Evolutionary conservation across 1,284 basidiomycete species (phyloP), one percentile per base, ranked within the genome.

Genomic region (Cronartium ribicola): DNA sequence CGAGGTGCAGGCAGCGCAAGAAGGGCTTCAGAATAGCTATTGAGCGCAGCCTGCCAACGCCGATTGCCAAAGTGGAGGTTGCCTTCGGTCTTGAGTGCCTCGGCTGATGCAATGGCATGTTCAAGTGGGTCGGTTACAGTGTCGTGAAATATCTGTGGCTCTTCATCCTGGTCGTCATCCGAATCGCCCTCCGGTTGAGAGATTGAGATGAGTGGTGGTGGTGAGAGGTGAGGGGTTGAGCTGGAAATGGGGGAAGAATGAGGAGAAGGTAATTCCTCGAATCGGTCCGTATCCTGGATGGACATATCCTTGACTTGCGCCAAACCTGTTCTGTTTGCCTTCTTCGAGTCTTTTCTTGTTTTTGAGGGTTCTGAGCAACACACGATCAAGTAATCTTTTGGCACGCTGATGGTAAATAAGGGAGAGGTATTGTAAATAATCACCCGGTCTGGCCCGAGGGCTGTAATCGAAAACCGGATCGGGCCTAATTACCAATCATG

Each of bases 51-150:
- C 8, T 61, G 40, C 71, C 71, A 74, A 43, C 29, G 11, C 22
- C 66, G 39, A 10, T 51, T n/a, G 20, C 17, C 37, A 48, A 74
- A 74, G 1, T 61, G 55, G 0, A 20, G 4, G 20, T 74, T 74
- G 3, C 64, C 71, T 7, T 39, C 7, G 46, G 64, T 41, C 59
- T 74, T 74, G 55, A 67, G 65, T 67, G 48, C 6, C 17, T 72
- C 60, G 17, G 29, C 29, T 17, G 60, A 36, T 17, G 1, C 6
- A 17, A 61, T 36, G 1, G 39, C 6, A 36, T 36, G 60, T 61
- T 61, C 39, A 4, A 61, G 29, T 36, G 60, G 29, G 39, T 61
- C 60, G 14, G 22, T 40, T 40, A 61, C 22, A 17, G 60, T 40
- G 7, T 61, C 60, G 39, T 36, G 60, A 61, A 55, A 55, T 55